These are phyloP conservation scores for Cladosporium sp. DNA, from an alignment of 2,329 filamentous ascomycete species.

Conservation along the genomic window DNA sequence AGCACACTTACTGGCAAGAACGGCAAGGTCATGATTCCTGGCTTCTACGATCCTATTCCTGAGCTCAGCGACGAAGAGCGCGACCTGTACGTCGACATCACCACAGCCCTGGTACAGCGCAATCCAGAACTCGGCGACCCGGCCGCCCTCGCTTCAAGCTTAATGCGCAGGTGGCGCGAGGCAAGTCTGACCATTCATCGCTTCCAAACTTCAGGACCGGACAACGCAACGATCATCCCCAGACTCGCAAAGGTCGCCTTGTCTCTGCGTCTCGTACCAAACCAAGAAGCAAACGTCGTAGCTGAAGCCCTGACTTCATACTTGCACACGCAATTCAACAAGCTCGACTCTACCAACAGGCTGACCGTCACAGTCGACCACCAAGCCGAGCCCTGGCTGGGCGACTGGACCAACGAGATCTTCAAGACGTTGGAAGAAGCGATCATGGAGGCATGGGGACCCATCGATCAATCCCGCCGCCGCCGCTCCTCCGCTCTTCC, in stretches of 20 bases:
- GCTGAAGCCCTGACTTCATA: slow-evolving; percentile 67
- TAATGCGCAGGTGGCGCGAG: slow-evolving; percentile 95
- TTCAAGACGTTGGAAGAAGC: slow-evolving; percentile 86
- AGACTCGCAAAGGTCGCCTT: slow-evolving; percentile 84
- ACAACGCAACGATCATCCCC: slow-evolving; percentile 87
- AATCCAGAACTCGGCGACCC: slow-evolving; percentile 66
- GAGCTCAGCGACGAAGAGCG: slow-evolving; percentile 75
- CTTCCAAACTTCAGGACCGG: slow-evolving; percentile 86
- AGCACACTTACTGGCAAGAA: slow-evolving; percentile 78
- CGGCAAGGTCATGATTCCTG: slow-evolving; percentile 80
- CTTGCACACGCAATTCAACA: slow-evolving; percentile 69
- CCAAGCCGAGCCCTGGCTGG: slow-evolving; percentile 93
- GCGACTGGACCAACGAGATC: slow-evolving; percentile 85
- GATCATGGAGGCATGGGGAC: slow-evolving; percentile 81
- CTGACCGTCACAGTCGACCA: slow-evolving; percentile 86
- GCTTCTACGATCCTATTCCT: slow-evolving; percentile 84
- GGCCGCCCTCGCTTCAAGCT: slow-evolving; percentile 73
- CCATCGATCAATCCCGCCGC: slow-evolving; percentile 44
- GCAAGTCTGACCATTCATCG: slow-evolving; percentile 92
- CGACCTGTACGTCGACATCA: slow-evolving; percentile 80
- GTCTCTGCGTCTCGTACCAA: slow-evolving; percentile 88
- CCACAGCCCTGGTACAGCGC: slow-evolving; percentile 70
- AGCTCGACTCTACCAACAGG: slow-evolving; percentile 77
- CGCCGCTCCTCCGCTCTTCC: slow-evolving; percentile 26
- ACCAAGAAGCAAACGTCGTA: slow-evolving; percentile 82